These are phyloP conservation scores for Gracilaria domingensis DNA, from an alignment of 23 red algal species.

Conservation along the genomic window DNA sequence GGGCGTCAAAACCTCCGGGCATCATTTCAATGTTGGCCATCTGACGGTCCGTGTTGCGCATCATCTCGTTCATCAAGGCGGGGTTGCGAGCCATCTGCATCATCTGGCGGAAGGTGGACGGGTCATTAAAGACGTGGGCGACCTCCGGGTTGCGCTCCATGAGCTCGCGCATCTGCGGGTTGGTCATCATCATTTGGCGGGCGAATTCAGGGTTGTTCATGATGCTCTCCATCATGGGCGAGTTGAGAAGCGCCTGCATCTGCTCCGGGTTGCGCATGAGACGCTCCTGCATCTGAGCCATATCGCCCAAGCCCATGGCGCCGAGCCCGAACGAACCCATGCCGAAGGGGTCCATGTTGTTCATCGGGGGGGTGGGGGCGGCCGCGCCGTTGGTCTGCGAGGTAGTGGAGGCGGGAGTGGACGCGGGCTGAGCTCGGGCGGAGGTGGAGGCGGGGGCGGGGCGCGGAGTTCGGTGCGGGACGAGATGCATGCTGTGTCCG, in stretches of 20 bases:
- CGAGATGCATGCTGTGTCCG: slow-evolving; percentile 99
- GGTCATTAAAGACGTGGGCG: slow-evolving; percentile 94
- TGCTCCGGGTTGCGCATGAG: slow-evolving; percentile 82
- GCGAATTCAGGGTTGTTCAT: slow-evolving; percentile 96
- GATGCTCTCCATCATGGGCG: slow-evolving; percentile 96
- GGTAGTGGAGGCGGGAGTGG: slow-evolving; percentile 25
- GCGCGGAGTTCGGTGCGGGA: slow-evolving; percentile 50
- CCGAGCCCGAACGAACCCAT: slow-evolving; percentile 19
- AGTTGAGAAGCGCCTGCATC: slow-evolving; percentile 94
- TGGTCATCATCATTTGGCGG: slow-evolving; percentile 93
- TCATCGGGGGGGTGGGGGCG: background rate
- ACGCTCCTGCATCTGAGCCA: slow-evolving; percentile 80
- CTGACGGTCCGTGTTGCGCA: slow-evolving; percentile 92
- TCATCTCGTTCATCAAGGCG: slow-evolving; percentile 95
- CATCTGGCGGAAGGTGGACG: slow-evolving; percentile 89
- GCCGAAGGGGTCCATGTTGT: slow-evolving; percentile 23
- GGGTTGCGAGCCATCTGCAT: slow-evolving; percentile 97
- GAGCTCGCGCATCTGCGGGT: slow-evolving; percentile 96
- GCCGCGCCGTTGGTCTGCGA: slow-evolving; percentile 16
- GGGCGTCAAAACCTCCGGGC: slow-evolving; percentile 98
- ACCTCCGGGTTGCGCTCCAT: slow-evolving; percentile 96
- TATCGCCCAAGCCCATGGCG: slow-evolving; percentile 45
- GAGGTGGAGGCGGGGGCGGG: slow-evolving; percentile 19
- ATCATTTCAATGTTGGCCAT: slow-evolving; percentile 99
- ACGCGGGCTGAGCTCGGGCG: background rate